Evolutionary conservation across 106 monocot genomes (phyloP), one percentile per base, ranked within the genome.

Genomic region (Hemerocallis citrina): DNA sequence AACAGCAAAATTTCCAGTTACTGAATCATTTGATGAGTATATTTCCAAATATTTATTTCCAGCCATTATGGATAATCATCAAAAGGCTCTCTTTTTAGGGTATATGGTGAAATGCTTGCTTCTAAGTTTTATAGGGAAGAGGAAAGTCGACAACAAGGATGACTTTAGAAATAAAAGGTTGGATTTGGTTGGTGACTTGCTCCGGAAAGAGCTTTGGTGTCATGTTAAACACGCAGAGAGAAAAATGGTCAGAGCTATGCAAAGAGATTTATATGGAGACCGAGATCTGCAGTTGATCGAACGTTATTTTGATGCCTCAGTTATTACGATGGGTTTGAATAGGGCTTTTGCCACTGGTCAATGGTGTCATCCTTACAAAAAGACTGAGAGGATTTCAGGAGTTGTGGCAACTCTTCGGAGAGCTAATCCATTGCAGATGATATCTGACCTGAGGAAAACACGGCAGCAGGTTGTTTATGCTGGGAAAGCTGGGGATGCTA

Each of bases 141-240:
- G 91, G 42, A 91, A 84, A 51, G 74, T 77, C 41, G 91, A 98
- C 58, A 88, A 90, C 42, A 84, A 74, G 59, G 79, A 98, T 65
- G 90, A 91, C 77, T 90, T 98, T 64, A 84, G 91, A 52, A 98
- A 98, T 69, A 98, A 98, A 72, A 86, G 96, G 69, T 54, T 98
- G 60, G 81, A 78, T 16, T 63, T 87, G 55, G 82, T 79, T 43
- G 87, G 91, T 61, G 91, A 98, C 52, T 57, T 98, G 42, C 84
- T 98, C 44, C 58, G 78, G 32, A 75, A 77, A 54, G 90, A 98
- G 61, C 44, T 91, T 6, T 56, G 80, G 36, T 65, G 78, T 19
- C 81, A 91, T 64, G 67, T 98, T 61, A 87, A 76, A 57, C 96
- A 85, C 72, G 81, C 79, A 23, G 81, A 98, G 73, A 87, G 72